These are phyloP conservation scores for Salix suchowensis DNA, from an alignment of 345 rosid genomes.

Conservation along the genomic window DNA sequence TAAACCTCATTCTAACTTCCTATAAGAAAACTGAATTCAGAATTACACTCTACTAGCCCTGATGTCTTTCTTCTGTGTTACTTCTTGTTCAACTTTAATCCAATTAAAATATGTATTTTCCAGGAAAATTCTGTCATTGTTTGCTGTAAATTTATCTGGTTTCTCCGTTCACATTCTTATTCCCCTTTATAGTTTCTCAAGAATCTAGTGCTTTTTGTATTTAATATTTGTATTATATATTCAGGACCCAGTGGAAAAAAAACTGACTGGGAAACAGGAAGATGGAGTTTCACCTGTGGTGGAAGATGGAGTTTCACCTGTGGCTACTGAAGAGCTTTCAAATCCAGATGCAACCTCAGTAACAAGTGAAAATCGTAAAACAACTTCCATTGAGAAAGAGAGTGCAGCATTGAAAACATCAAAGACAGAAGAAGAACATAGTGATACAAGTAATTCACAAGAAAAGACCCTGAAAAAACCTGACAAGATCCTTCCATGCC, in stretches of 20 bases:
- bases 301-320: slow-evolving; percentile 17
- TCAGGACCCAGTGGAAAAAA: slow-evolving; percentile 40
- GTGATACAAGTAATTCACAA: slow-evolving; percentile 21
- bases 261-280: slow-evolving; percentile 30
- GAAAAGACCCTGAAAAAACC: slow-evolving; percentile 30
- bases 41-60: not conserved
- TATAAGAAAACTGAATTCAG: not conserved
- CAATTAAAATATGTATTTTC: not conserved
- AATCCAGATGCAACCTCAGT: slow-evolving; percentile 36
- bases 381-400: slow-evolving; percentile 34
- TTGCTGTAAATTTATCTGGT: not conserved
- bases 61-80: not conserved
- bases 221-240: slow-evolving; percentile 3
- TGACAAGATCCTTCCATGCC: slow-evolving; percentile 30
- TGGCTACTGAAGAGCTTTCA: slow-evolving; percentile 31
- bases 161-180: not conserved
- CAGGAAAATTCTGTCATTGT: not conserved
- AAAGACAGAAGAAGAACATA: slow-evolving; percentile 29
- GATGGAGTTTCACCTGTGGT: slow-evolving; percentile 18
- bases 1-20: not conserved
- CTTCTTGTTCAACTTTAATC: not conserved
- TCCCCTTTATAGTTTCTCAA: not conserved
- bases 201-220: not conserved
- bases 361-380: slow-evolving; percentile 28
- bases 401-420: slow-evolving; percentile 18